Conservation (phyloP, 495 filamentous ascomycete species). For the Penicillium arizonense region DNA sequence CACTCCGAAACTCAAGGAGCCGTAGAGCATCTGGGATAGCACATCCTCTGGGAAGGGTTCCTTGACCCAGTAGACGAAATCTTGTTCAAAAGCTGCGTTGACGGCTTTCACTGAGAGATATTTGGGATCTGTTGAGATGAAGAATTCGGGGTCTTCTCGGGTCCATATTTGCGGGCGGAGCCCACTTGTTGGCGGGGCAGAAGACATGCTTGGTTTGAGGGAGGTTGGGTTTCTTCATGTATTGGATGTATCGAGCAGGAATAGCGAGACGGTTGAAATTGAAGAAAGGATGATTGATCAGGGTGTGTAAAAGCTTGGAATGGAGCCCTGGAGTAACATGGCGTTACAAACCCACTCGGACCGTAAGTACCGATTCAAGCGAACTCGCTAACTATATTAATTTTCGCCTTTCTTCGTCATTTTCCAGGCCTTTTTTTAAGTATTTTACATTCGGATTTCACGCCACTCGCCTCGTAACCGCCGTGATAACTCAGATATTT, state of each 20-base stretch:
- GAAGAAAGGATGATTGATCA: too few relatives aligned
- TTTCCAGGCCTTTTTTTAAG: too few relatives aligned
- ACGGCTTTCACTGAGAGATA: conserved; percentile 51
- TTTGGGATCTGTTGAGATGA: conserved; percentile 50
- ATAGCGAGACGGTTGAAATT: too few relatives aligned
- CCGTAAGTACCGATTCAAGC: too few relatives aligned
- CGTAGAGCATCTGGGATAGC: conserved; percentile 46
- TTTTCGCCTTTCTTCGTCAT: too few relatives aligned
- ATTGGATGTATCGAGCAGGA: too few relatives aligned
- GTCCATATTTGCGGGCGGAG: conserved; percentile 22
- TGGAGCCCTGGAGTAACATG: too few relatives aligned
- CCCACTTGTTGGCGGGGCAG: conserved; percentile 14
- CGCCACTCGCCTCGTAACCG: conserved; percentile 8
- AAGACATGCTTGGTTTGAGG: conserved; percentile 10
- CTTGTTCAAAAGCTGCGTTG: conserved; percentile 48
- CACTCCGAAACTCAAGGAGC: conserved; percentile 56
- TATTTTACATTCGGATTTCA: neutral
- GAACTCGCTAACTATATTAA: too few relatives aligned
- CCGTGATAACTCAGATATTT: conserved; percentile 42
- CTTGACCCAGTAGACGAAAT: conserved; percentile 56
- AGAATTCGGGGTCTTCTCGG: conserved; percentile 29
- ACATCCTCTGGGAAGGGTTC: conserved; percentile 33
- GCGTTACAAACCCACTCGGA: too few relatives aligned
- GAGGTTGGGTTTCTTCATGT: neutral
- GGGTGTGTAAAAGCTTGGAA: too few relatives aligned